Evolutionary conservation across 257 asterid genomes (phyloP).

Genomic region (Echium plantagineum): DNA sequence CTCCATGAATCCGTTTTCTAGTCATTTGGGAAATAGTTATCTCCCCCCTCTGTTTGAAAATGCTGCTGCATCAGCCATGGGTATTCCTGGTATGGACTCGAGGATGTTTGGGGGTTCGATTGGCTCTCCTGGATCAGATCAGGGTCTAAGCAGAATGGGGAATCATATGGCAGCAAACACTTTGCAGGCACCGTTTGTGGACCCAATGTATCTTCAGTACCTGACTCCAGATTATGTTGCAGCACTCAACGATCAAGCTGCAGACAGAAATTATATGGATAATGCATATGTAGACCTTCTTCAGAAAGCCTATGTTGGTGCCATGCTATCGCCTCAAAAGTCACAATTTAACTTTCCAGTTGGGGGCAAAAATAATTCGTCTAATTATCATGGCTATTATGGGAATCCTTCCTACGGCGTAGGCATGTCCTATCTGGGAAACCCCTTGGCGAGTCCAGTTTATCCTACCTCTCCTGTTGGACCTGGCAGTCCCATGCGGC

Average conservation of each 20-base stretch:
- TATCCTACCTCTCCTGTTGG: conserved; percentile 53
- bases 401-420: conserved; percentile 53
- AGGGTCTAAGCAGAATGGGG: conserved; percentile 43
- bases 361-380: conserved; percentile 32
- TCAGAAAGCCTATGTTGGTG: conserved; percentile 75
- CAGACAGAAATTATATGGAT: conserved; percentile 54
- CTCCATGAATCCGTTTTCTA: conserved; percentile 58
- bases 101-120: conserved; percentile 59
- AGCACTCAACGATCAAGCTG: conserved; percentile 56
- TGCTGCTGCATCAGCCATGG: conserved; percentile 89
- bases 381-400: conserved; percentile 72
- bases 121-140: conserved; percentile 45
- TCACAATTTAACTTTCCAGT: conserved; percentile 56
- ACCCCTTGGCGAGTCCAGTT: conserved; percentile 58
- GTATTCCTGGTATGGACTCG: conserved; percentile 64
- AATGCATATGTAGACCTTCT: conserved; percentile 64
- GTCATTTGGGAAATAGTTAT: conserved; percentile 53
- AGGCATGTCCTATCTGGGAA: conserved; percentile 79
- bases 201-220: conserved; percentile 75
- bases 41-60: conserved; percentile 86
- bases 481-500: conserved; percentile 83
- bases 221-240: conserved; percentile 64
- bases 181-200: conserved; percentile 46
- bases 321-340: conserved; percentile 57
- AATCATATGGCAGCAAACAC: conserved; percentile 53